Evolutionary conservation across 2,329 filamentous ascomycete species (phyloP), one percentile per base, ranked within the genome.

Genomic region (Fusarium albidum): DNA sequence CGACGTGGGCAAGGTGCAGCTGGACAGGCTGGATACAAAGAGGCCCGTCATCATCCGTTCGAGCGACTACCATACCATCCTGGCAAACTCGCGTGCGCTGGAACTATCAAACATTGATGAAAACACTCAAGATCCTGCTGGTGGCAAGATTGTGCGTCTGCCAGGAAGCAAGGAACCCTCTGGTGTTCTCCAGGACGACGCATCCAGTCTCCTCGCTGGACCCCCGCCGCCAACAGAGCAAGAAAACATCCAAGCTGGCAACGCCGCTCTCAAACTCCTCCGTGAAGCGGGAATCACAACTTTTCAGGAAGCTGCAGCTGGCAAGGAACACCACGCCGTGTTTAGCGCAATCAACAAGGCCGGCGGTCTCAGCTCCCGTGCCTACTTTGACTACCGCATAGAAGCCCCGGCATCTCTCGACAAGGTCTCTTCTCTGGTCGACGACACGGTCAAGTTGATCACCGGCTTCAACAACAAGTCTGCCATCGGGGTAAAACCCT

Each of bases 241-340:
- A 10, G 65, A 69, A 31, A 59, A 67, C 45, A 28, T 62, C 9
- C 29, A 59, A 9, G 59, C 60, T 31, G 60, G 43, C 9, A 61
- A 60, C 1, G 66, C 67, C 10, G 67, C 67, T 1, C 59, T 69
- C 15, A 67, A 64, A 38, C 51, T 68, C 6, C 52, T 69, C 7
- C 60, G 66, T 2, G 66, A 69, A 40, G 62, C 63, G 4, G 65
- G 65, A 1, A 61, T 69, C 9, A 69, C 66, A 6, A 64, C 66
- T 0, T 69, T 69, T 37, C 67, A 69, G 17, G 67, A 69, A 2
- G 66, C 66, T 12, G 62, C 60, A 4, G 50, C 66, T 10, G 26
- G 18, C 1, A 39, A 51, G 0, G 51, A 32, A 0, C 60, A 62
- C 1, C 55, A 58, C 9, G 50, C 34, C 1, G 25, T 64, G 3